phyloP scores from a whole-genome alignment of 441 rosid genomes.

The Populus hybrid region DNA sequence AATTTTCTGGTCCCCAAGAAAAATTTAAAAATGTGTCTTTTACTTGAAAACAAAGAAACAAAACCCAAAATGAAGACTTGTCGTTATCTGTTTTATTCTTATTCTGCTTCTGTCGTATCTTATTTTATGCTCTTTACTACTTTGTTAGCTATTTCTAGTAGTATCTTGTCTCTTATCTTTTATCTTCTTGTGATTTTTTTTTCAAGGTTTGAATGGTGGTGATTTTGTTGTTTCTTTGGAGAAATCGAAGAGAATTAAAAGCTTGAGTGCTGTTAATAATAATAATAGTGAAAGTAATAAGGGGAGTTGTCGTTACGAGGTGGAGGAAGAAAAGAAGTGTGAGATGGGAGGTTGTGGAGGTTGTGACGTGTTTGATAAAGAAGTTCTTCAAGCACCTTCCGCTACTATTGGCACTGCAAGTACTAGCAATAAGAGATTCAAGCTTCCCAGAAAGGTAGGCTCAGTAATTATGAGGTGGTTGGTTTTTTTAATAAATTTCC shows the following conservation, averaged over 20 bases:
- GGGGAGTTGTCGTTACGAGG: conserved; percentile 2
- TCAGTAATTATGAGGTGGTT: not conserved
- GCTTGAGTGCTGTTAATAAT: conserved; percentile 48
- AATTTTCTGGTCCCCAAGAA: conserved; percentile 9
- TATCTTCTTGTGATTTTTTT: not conserved
- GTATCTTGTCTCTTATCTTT: not conserved
- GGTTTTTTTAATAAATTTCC: not conserved
- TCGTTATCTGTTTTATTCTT: conserved; percentile 32
- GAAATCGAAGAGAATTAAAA: conserved; percentile 52
- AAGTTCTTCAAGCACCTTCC: conserved; percentile 28
- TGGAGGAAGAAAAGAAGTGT: conserved; percentile 21
- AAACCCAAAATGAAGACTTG: conserved; percentile 24
- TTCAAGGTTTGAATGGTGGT: conserved; percentile 19
- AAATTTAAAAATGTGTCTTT: not conserved
- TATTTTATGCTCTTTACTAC: not conserved
- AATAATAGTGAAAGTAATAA: not conserved
- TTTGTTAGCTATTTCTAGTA: no score
- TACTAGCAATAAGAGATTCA: conserved; percentile 41
- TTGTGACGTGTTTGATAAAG: conserved; percentile 30
- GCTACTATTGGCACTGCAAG: conserved; percentile 13
- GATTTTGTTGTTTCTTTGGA: conserved; percentile 31
- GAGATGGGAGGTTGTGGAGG: conserved; percentile 32
- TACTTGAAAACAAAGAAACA: not conserved
- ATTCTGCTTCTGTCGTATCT: not conserved
- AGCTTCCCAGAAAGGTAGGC: conserved; percentile 52